Base-by-base conservation (phyloP, 176 grass and related monocot species). In the Oryza glumipatula region DNA sequence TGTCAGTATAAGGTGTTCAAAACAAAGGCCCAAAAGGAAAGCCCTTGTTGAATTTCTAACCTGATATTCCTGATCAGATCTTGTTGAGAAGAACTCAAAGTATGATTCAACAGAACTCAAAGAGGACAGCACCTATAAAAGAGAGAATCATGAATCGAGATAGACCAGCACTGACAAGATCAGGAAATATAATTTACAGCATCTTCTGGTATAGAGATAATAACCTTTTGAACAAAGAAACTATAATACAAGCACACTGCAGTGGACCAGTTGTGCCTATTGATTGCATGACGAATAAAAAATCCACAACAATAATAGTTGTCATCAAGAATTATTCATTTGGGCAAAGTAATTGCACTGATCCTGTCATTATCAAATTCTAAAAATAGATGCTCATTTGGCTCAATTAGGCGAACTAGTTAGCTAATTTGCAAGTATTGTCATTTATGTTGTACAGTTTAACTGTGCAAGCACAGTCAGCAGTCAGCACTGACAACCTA, bases 61-160 rank as follows among this genome's bases (percentile, higher is more conserved):
- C 91, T 92, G 89, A 84, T 86, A 85, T 81, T 95, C 91, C 60
- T 87, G 87, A 22, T 87, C 91, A 87, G 84, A 69, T 74, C 81
- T 98, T 68, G 79, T 88, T 77, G 89, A 90, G 91, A 95, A 95
- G 70, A 92, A 92, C 72, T 95, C 93, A 60, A 98, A 95, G 82
- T 93, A 98, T 68, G 93, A 93, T 68, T 93, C 88, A 67, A 92
- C 65, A 78, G 92, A 93, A 80, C 76, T 89, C 90, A 98, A 85
- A 77, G 95, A 95, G 68, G 93, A 93, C 51, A 98, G 39, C 9
- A 88, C 93, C 95, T 98, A 84, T 87, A 58, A 81, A 83, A 88
- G 66, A 73, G 23, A 76, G 26, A 76, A 77, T 83, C 36, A 68
- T 45, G 63, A 71, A 48, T 81, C 77, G 24, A 85, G 56, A 86